These are phyloP conservation scores for Rhododendron molle DNA, from an alignment of 148 eudicot genomes.

Conservation along the genomic window DNA sequence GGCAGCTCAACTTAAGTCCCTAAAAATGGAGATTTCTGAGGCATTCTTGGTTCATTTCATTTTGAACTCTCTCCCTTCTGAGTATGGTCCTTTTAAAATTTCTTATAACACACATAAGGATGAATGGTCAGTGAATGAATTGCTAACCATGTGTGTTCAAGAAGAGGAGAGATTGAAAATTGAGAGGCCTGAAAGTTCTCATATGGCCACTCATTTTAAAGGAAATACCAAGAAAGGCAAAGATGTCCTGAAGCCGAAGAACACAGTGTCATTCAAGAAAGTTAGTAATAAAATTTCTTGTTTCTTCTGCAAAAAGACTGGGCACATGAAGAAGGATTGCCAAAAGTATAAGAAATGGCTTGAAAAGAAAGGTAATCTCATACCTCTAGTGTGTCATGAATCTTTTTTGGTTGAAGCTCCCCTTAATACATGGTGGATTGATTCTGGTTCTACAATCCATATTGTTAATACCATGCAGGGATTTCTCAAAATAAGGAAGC, in stretches of 20 bases:
- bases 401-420: no score
- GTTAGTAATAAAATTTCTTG: neutral
- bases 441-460: no score
- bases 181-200: neutral
- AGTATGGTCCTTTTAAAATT: neutral
- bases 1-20: no score
- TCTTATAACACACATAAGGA: neutral
- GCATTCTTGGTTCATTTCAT: no score
- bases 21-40: no score
- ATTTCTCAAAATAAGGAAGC: no score
- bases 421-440: no score
- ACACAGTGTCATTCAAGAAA: neutral
- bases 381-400: no score
- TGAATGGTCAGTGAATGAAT: neutral
- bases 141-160: neutral
- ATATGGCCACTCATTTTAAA: neutral
- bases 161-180: neutral
- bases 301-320: constrained; percentile 6
- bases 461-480: no score
- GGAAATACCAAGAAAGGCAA: neutral
- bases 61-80: no score
- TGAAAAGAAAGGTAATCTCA: no score
- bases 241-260: neutral
- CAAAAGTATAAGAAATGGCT: no score
- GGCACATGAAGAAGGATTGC: constrained; percentile 13